These are phyloP conservation scores for Lagenaria siceraria DNA, from an alignment of 306 rosid genomes.

Conservation along the genomic window DNA sequence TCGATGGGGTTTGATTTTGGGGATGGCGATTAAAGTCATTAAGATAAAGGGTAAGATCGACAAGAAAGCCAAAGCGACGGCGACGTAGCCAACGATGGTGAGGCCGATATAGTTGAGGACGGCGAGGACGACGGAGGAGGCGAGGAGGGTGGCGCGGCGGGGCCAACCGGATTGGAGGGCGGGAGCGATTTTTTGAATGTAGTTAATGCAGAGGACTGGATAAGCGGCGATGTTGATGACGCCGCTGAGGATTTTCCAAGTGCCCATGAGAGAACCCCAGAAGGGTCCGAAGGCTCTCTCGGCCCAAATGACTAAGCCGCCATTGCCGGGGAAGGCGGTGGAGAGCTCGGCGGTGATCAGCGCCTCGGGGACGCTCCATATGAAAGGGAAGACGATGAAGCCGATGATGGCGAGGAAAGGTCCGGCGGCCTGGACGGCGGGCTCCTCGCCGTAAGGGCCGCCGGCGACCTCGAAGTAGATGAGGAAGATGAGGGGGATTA, in stretches of 20 bases:
- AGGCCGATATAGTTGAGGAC: neutral
- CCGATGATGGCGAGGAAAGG: neutral
- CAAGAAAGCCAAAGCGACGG: neutral
- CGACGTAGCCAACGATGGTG: conserved; percentile 3
- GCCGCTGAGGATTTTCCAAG: conserved; percentile 9
- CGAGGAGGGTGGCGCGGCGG: neutral
- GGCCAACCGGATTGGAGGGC: neutral
- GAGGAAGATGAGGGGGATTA: conserved; percentile 1
- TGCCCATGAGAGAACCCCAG: conserved; percentile 7
- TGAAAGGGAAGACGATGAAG: neutral
- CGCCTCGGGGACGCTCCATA: conserved; percentile 3
- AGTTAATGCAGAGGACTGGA: conserved; percentile 4
- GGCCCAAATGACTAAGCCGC: conserved; percentile 6
- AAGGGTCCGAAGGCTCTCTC: conserved; percentile 2
- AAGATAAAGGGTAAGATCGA: neutral
- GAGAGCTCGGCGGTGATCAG: conserved; percentile 9
- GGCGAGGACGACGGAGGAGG: neutral
- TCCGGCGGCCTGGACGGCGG: conserved; percentile 4
- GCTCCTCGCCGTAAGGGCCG: conserved; percentile 7
- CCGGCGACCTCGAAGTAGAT: conserved; percentile 10
- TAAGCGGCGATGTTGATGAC: conserved; percentile 7
- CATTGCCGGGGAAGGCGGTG: conserved; percentile 9
- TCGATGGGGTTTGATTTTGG: neutral
- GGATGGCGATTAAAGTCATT: neutral
- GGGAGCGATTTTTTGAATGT: neutral